A percentile compares a stretch with the other conserved stretches of the same genome.
Evolutionary conservation across 2,329 filamentous ascomycete genomes (phyloP).

Genomic region (Stachybotrys chlorohalonatus): DNA sequence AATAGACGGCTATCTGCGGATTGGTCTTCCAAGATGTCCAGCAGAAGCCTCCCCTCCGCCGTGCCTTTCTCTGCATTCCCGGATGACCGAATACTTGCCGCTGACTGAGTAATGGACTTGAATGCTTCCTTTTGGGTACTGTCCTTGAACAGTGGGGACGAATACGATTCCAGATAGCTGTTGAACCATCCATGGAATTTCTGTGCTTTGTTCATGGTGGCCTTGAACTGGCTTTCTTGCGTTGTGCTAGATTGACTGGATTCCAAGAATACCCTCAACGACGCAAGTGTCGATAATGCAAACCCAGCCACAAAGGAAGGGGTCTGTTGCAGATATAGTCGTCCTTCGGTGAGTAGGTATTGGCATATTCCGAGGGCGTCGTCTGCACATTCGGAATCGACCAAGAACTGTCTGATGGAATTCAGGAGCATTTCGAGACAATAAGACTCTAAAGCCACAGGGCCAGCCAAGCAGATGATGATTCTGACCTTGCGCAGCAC

Average conservation of each 20-base stretch:
- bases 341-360: constrained; percentile 68
- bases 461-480: constrained; percentile 67
- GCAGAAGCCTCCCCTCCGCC: constrained; percentile 69
- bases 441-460: constrained; percentile 66
- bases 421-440: constrained; percentile 85
- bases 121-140: constrained; percentile 47
- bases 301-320: constrained; percentile 77
- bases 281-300: constrained; percentile 68
- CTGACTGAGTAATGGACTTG: constrained; percentile 57
- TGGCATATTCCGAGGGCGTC: constrained; percentile 81
- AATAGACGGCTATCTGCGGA: constrained; percentile 54
- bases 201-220: constrained; percentile 67
- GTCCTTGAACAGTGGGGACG: constrained; percentile 41
- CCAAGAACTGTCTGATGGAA: constrained; percentile 67
- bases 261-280: constrained; percentile 65
- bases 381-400: constrained; percentile 79
- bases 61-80: constrained; percentile 62
- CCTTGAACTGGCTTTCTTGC: constrained; percentile 72
- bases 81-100: constrained; percentile 55
- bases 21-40: constrained; percentile 73
- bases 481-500: constrained; percentile 80
- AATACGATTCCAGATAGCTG: constrained; percentile 56
- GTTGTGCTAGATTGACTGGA: constrained; percentile 71
- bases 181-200: constrained; percentile 73
- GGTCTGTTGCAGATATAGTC: constrained; percentile 50